Percentiles rank a stretch among this genome's conserved stretches.
Conservation (phyloP, 495 filamentous ascomycete genomes). For the Sordaria brevicollis region DNA sequence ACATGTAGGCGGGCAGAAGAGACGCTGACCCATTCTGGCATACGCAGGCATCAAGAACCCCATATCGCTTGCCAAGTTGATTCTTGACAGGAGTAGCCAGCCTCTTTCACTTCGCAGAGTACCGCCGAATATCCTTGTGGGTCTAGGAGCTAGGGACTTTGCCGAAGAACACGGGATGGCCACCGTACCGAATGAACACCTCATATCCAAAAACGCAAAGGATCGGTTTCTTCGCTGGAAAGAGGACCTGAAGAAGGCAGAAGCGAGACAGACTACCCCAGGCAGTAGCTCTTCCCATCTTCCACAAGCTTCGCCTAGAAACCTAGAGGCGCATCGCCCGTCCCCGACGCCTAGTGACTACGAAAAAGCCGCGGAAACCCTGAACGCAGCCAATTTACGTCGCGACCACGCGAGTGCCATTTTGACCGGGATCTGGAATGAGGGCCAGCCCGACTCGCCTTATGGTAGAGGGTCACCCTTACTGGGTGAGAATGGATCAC, state of each 20-base stretch:
- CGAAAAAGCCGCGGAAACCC: constrained; percentile 9
- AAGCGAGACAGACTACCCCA: constrained; percentile 11
- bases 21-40: not conserved
- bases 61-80: constrained; percentile 70
- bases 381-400: constrained; percentile 6
- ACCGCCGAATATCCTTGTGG: constrained; percentile 84
- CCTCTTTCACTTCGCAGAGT: constrained; percentile 74
- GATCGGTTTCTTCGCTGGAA: constrained; percentile 70
- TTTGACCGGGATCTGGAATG: constrained; percentile 48
- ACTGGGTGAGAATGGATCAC: constrained; percentile 4
- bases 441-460: constrained; percentile 47
- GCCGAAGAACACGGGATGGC: constrained; percentile 66
- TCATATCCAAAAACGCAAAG: constrained; percentile 64
- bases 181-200: constrained; percentile 54
- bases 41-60: constrained; percentile 78
- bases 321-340: not conserved
- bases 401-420: constrained; percentile 42
- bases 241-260: constrained; percentile 56
- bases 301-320: constrained; percentile 1
- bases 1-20: not conserved
- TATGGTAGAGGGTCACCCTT: constrained; percentile 4
- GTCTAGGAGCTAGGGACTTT: constrained; percentile 73
- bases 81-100: constrained; percentile 64
- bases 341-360: constrained; percentile 10
- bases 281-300: not conserved